Conservation (phyloP, 352 stramenopile genomes). For the Elongisporangium undulatum region DNA sequence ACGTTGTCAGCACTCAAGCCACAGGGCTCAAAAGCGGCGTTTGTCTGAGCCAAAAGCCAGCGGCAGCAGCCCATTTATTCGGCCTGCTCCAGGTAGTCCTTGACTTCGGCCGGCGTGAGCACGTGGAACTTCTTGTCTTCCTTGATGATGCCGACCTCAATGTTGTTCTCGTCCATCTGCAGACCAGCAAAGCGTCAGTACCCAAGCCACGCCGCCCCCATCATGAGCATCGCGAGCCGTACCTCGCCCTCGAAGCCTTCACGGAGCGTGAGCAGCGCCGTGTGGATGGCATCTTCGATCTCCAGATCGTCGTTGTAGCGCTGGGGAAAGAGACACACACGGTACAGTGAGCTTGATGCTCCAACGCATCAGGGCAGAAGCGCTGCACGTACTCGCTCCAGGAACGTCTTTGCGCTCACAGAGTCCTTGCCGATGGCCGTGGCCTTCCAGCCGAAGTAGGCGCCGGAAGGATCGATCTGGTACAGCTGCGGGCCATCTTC, state of each 20-base stretch:
- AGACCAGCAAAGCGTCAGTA: conserved; percentile 18
- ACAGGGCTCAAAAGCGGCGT: not conserved
- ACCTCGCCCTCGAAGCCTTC: conserved; percentile 98
- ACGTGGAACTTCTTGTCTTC: conserved; percentile 97
- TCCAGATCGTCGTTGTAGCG: conserved; percentile 97
- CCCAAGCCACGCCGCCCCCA: not conserved
- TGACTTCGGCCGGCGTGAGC: conserved; percentile 96
- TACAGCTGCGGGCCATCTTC: conserved; percentile 97
- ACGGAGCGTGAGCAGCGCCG: conserved; percentile 96
- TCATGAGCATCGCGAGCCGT: conserved; percentile 4
- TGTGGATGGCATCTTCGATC: conserved; percentile 99
- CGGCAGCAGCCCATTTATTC: conserved; percentile 73
- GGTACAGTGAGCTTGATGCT: not conserved
- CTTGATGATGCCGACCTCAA: conserved; percentile 97
- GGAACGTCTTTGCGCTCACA: conserved; percentile 98
- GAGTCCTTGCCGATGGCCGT: conserved; percentile 99
- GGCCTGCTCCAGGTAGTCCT: conserved; percentile 99
- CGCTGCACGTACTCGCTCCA: conserved; percentile 93
- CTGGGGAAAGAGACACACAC: conserved; percentile 21
- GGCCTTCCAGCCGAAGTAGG: conserved; percentile 99
- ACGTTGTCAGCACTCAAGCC: not conserved
- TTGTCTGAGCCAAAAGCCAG: not conserved
- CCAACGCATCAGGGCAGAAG: not conserved
- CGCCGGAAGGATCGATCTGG: conserved; percentile 97
- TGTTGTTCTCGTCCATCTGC: conserved; percentile 98